Percentiles rank a stretch among this genome's conserved stretches.
Conservation (phyloP, 345 rosid genomes). For the Eucalyptus sp. region DNA sequence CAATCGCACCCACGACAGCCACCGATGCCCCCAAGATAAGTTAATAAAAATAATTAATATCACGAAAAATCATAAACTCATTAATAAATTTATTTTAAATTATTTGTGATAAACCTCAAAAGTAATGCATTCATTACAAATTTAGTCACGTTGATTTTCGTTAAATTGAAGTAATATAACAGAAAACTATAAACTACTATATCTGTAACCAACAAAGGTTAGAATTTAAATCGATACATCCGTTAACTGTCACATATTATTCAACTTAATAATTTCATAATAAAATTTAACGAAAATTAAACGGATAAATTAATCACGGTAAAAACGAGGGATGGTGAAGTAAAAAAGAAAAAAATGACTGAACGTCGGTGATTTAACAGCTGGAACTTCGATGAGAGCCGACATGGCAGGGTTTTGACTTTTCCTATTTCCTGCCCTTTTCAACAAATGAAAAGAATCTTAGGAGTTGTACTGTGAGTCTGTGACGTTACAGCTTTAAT, state of each 20-base stretch:
- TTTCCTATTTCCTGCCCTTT: background rate
- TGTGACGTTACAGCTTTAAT: background rate
- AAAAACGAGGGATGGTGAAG: background rate
- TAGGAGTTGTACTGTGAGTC: background rate
- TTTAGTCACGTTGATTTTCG: too few species aligned
- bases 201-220: too few species aligned
- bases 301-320: too few species aligned
- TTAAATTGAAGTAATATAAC: too few species aligned
- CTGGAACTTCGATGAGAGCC: background rate
- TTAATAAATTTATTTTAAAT: too few species aligned
- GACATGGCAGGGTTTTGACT: background rate
- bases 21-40: fast-evolving
- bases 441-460: background rate
- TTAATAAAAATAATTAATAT: background rate
- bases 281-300: too few species aligned
- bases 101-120: too few species aligned
- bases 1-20: background rate
- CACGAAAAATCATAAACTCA: too few species aligned
- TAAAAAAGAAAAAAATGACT: background rate
- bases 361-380: background rate
- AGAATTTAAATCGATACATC: fast-evolving
- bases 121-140: too few species aligned
- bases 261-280: fast-evolving
- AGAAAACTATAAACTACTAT: fast-evolving
- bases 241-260: fast-evolving